Base-by-base conservation (phyloP, 306 rosid genomes). In the Cicer judaicum region DNA sequence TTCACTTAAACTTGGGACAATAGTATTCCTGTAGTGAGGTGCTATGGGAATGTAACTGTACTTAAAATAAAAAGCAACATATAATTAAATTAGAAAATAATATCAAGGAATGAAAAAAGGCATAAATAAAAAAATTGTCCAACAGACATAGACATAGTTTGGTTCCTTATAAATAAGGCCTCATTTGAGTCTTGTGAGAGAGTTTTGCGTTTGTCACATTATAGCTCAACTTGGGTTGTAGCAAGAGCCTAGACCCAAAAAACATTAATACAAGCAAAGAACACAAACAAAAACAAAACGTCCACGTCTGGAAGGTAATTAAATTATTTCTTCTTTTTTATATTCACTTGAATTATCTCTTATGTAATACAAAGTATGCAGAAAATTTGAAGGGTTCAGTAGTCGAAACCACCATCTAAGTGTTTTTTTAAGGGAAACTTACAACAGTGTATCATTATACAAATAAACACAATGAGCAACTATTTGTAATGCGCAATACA, bases 331-430 rank as follows among this genome's bases (percentile, higher is more conserved):
- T 39, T 39, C 34, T 29, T 29, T 29, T 29, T 29, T 29, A 3
- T 29, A 29, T 29, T 29, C 34, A 29, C 34, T 29, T 36, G 66
- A 34, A 34, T 36, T 34, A 60, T 60, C 11, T 8, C 48, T 39
- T 39, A 5, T 38, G 8, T 9, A n/a, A 15, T 14, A 14, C 47
- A 62, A 34, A 21, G 8, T 21, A 60, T 34, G 42, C 44, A 60
- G 8, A 38, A 61, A 36, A 4, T 38, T 24, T 24, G 1, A 24
- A 57, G 64, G 64, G 14, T 7, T 29, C 2, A 59, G 41, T 38
- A 38, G 52, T 46, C 11, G 67, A 61, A 61, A 61, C 67, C 43
- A 61, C 67, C 43, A 59, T 73, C 34, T 18, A 73, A 72, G 61
- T 44, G 15, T 49, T 62, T 63, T 39, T 21, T 11, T 24, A 7